Evolutionary conservation across 331 rosid species (phyloP).

Genomic region (Acacia pycnantha): DNA sequence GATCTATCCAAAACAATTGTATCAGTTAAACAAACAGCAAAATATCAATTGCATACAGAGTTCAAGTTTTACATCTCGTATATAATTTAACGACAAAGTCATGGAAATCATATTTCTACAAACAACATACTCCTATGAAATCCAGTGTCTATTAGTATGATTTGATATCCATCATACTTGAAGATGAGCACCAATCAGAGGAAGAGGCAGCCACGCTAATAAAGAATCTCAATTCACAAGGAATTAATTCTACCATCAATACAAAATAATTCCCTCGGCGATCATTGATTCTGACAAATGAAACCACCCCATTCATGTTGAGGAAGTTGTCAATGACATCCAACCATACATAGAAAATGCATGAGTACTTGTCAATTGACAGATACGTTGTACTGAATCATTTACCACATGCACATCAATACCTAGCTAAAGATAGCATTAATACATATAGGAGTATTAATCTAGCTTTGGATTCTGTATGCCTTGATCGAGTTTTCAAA

Average conservation of each 20-base stretch:
- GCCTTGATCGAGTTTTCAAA: background rate
- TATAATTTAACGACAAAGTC: background rate
- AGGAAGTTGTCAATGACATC: background rate
- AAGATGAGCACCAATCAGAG: background rate
- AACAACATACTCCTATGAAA: too few species aligned
- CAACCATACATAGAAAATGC: background rate
- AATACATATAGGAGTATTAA: too few species aligned
- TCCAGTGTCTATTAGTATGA: background rate
- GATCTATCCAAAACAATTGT: too few species aligned
- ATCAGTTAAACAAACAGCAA: too few species aligned
- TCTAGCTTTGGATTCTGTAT: background rate
- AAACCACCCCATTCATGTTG: background rate
- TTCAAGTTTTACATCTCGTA: background rate
- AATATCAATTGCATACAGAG: too few species aligned
- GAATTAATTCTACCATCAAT: background rate
- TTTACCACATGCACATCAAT: background rate
- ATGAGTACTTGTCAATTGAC: background rate
- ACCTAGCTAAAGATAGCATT: background rate
- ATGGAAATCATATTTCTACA: background rate
- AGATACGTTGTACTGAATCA: background rate
- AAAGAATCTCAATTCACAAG: background rate
- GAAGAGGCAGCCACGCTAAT: background rate
- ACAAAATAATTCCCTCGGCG: background rate
- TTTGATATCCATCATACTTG: background rate
- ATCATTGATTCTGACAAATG: background rate